Conservation (phyloP, 768 basidiomycete species). For the Russula griseocarnosa region DNA sequence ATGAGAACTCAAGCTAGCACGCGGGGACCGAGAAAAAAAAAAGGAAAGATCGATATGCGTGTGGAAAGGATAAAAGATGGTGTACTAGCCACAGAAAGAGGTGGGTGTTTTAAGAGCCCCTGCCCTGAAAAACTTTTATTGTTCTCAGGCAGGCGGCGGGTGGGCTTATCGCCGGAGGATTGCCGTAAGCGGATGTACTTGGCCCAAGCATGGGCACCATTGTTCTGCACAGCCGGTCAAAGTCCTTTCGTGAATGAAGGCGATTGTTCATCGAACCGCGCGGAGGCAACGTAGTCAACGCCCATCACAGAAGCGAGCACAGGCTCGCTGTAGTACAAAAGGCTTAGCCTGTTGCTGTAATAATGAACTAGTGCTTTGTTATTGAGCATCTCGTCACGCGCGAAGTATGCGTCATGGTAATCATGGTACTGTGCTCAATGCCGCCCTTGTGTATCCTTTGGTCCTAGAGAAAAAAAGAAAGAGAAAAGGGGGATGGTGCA, state of each 20-base stretch:
- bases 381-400: background rate
- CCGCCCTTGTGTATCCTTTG: constrained; percentile 8
- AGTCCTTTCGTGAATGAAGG: background rate
- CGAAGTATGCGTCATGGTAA: background rate
- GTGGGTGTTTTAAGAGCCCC: background rate
- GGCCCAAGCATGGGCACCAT: background rate
- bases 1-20: background rate
- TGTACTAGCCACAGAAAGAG: background rate
- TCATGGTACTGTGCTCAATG: background rate
- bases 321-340: constrained; percentile 7
- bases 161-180: background rate
- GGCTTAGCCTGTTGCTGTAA: background rate
- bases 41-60: background rate
- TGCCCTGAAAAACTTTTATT: background rate
- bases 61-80: background rate
- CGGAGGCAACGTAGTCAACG: no score
- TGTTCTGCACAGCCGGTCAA: background rate
- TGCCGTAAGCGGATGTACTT: constrained; percentile 7
- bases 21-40: background rate
- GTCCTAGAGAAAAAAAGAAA: background rate
- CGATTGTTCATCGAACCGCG: constrained; percentile 1
- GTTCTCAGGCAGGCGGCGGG: background rate
- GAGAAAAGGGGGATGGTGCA: background rate
- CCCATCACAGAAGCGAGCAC: constrained; percentile 5
- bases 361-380: constrained; percentile 2